A percentile compares a stretch with the other conserved stretches of the same genome.
Evolutionary conservation across 805 yeast genomes (phyloP).

Genomic region (Saturnispora diversa): DNA sequence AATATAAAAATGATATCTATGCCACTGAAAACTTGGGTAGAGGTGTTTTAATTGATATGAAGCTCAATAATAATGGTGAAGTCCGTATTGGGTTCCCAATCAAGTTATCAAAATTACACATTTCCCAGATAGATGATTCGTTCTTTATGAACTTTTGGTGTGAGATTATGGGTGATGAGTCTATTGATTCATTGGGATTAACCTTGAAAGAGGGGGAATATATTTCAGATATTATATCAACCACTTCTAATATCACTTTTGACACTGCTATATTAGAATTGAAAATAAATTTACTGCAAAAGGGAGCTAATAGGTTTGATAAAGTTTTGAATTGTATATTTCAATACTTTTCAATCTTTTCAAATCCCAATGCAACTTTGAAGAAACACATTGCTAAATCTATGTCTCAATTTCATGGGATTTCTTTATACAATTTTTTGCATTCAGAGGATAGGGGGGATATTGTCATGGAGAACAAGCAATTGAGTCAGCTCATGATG

Average conservation of each 20-base stretch:
- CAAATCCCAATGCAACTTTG: slow-evolving; percentile 6
- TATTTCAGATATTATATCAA: slow-evolving; percentile 34
- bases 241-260: slow-evolving; percentile 22
- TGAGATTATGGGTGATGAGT: slow-evolving; percentile 57
- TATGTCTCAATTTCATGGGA: slow-evolving; percentile 40
- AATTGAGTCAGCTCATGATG: slow-evolving; percentile 34
- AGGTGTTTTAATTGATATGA: slow-evolving; percentile 38
- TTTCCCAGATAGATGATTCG: slow-evolving; percentile 20
- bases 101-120: not conserved
- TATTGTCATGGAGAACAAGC: slow-evolving; percentile 43
- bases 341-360: slow-evolving; percentile 23
- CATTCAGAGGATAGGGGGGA: slow-evolving; percentile 32
- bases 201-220: slow-evolving; percentile 30
- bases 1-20: slow-evolving; percentile 23
- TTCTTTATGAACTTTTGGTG: slow-evolving; percentile 42
- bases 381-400: slow-evolving; percentile 30
- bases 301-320: slow-evolving; percentile 35
- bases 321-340: slow-evolving; percentile 32
- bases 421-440: slow-evolving; percentile 39
- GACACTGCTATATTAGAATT: slow-evolving; percentile 31
- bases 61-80: not conserved
- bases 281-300: slow-evolving; percentile 40
- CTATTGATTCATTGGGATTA: slow-evolving; percentile 40
- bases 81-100: slow-evolving; percentile 29
- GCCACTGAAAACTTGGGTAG: slow-evolving; percentile 16